Conservation (phyloP, 169 alveolate genomes). For the Amoebophrya sp. region DNA sequence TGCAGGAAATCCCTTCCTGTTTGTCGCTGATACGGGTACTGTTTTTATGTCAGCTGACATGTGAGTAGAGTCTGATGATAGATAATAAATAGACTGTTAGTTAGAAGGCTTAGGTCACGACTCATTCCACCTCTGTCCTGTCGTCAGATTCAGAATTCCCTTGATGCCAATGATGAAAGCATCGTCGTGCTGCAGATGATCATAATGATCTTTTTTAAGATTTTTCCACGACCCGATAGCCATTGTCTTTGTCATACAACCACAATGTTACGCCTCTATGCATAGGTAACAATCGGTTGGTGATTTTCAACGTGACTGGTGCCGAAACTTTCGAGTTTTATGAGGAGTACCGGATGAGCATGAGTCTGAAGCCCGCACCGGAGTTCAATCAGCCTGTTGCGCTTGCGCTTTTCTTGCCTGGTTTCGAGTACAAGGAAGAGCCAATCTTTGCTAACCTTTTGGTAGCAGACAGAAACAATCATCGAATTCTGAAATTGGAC, state of each 20-base stretch:
- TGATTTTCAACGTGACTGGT: not conserved
- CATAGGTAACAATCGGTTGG: not conserved
- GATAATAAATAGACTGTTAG: too few species aligned
- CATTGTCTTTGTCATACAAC: too few species aligned
- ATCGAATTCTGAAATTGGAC: not conserved
- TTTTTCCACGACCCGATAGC: too few species aligned
- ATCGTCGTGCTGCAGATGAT: too few species aligned
- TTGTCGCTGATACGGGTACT: not conserved
- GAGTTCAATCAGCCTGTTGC: not conserved
- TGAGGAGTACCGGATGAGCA: not conserved
- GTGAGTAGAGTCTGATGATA: too few species aligned
- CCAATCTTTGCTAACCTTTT: not conserved
- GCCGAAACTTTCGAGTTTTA: not conserved
- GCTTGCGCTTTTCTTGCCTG: not conserved
- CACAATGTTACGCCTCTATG: too few species aligned
- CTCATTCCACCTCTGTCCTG: too few species aligned
- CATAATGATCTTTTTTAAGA: too few species aligned
- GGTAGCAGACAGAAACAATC: not conserved
- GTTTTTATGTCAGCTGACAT: too few species aligned
- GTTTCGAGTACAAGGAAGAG: not conserved
- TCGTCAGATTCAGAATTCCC: too few species aligned
- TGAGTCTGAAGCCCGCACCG: not conserved
- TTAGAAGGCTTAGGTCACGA: too few species aligned
- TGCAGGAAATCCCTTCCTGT: not conserved
- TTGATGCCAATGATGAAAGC: too few species aligned